Evolutionary conservation across 495 filamentous ascomycete species (phyloP), one percentile per base, ranked within the genome.

Genomic region (Daldinia caldariorum): DNA sequence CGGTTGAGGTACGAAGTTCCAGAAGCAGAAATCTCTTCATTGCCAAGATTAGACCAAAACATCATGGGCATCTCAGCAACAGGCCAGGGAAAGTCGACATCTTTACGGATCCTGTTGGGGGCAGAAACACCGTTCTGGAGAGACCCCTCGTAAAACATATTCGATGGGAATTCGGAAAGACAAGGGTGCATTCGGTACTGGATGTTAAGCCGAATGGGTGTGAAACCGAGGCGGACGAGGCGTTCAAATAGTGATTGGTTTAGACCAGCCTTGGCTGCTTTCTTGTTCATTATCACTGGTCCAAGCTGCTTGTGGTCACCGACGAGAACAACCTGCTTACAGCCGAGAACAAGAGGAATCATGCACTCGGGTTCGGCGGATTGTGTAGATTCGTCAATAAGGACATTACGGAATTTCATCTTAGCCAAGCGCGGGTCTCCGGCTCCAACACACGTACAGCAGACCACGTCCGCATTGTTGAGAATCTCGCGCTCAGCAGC

Each of bases 201-300:
- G 18, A 97, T 93, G 70, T 97, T 97, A 63, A 99, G 84, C 29
- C 95, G 91, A 71, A 97, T 97, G 7, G 95, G 95, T 7, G 89
- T 90, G 76, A 94, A 91, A n/a, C 92, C 91, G 47, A 98, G 85
- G 72, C 94, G 94, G 73, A 99, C 95, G 39, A 99, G 85, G 74
- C 95, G 92, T 80, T 99, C 95, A 71, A 99, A 99, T 49, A 99
- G 87, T 9, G 94, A 97, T 79, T 98, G 96, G 79, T 98, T 97
- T 26, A 99, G 83, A 67, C 95, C 95, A 59, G 95, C 95, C 80
- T 97, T 97, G 69, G 95, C 95, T 3, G 95, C 95, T 80, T 97
- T 98, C 87, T 99, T 99, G 85, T 98, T 98, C 96, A 99, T 99
- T 78, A 99, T 97, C 73, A 99, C 95, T 8, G 95, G 95, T 0